phyloP scores from a whole-genome alignment of 2,329 filamentous ascomycete genomes.

The Metarhizium album region DNA sequence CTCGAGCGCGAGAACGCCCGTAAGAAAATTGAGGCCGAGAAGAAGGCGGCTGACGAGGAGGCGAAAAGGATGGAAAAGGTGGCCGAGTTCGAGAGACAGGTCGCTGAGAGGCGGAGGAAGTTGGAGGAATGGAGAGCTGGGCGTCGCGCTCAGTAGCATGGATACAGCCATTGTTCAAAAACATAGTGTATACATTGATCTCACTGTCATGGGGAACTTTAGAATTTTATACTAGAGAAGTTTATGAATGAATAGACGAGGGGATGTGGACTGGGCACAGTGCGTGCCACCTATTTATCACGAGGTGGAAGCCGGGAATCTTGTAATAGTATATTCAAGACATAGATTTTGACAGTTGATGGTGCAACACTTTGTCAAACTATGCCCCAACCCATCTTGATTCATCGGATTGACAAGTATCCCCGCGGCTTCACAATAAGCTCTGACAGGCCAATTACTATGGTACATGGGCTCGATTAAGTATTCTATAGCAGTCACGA shows the following conservation, averaged over 20 bases:
- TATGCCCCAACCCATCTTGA: neutral
- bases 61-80: conserved; percentile 42
- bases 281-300: too few species aligned
- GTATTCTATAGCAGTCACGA: conserved; percentile 5
- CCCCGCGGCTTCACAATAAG: neutral
- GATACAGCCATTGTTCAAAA: neutral
- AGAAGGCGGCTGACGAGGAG: conserved; percentile 40
- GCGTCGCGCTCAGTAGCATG: conserved; percentile 11
- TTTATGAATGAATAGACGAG: neutral
- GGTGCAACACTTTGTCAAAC: neutral
- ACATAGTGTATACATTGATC: neutral
- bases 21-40: conserved; percentile 45
- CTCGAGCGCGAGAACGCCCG: conserved; percentile 62
- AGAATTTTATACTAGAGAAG: neutral
- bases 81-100: conserved; percentile 47
- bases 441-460: neutral
- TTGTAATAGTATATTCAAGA: neutral
- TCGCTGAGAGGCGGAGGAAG: conserved; percentile 39
- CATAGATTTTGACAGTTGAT: neutral
- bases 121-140: conserved; percentile 36
- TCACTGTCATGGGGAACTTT: neutral
- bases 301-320: neutral
- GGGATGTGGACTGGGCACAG: neutral
- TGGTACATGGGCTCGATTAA: conserved; percentile 7
- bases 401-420: neutral